phyloP scores from a whole-genome alignment of 306 rosid genomes.

The Chamaecrista fasciculata region DNA sequence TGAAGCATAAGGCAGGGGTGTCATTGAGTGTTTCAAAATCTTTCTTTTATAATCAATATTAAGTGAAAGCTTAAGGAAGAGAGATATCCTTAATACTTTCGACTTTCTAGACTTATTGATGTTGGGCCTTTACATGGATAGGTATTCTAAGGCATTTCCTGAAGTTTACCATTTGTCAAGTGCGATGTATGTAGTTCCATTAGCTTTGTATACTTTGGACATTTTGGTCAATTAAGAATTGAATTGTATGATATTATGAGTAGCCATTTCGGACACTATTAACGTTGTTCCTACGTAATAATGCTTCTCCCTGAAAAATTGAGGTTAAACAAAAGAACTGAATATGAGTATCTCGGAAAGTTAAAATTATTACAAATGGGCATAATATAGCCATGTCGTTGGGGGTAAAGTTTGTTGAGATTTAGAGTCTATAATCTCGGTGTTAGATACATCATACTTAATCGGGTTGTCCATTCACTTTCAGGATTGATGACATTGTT shows the following conservation, averaged over 20 bases:
- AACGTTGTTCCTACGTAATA: not conserved
- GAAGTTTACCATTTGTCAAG: constrained; percentile 38
- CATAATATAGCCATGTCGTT: not conserved
- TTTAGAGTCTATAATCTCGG: not conserved
- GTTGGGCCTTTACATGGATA: constrained; percentile 59
- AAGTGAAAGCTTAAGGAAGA: constrained; percentile 53
- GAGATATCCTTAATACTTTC: constrained; percentile 46
- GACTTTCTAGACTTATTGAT: constrained; percentile 48
- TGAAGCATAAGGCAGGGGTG: constrained; percentile 39
- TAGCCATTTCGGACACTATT: not conserved
- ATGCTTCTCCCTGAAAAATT: not conserved
- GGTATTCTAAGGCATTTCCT: constrained; percentile 50
- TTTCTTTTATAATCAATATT: constrained; percentile 53
- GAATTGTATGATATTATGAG: constrained; percentile 20
- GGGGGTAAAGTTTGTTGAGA: not conserved
- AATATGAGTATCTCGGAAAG: not conserved
- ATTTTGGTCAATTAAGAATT: constrained; percentile 46
- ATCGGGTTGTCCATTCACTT: not conserved
- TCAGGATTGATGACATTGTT: not conserved
- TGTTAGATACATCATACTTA: not conserved
- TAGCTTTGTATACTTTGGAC: constrained; percentile 45
- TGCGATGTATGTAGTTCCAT: constrained; percentile 55
- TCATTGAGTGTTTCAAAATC: constrained; percentile 42
- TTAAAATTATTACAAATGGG: not conserved
- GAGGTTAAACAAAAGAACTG: not conserved